Conservation (phyloP, 768 basidiomycete species). For the Roridomyces roridus region DNA sequence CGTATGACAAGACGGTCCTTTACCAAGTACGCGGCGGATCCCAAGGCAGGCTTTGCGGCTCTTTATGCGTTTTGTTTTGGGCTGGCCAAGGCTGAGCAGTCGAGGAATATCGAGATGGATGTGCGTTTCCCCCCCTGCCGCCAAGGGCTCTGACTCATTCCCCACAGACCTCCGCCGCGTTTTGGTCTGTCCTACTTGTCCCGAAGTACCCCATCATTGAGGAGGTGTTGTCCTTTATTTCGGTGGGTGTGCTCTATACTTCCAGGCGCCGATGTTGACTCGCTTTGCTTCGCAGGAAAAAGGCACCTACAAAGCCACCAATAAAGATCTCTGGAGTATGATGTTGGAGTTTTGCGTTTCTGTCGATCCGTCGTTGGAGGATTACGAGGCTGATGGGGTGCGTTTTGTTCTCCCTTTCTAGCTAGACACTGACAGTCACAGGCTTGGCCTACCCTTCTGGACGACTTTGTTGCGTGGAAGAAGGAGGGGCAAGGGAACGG, state of each 20-base stretch:
- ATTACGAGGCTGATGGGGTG: constrained; percentile 82
- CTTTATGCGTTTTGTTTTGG: constrained; percentile 76
- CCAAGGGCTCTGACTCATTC: neutral
- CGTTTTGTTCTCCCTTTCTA: constrained; percentile 29
- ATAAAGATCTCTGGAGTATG: constrained; percentile 90
- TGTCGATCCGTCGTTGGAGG: constrained; percentile 61
- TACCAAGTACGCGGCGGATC: constrained; percentile 59
- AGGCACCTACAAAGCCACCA: constrained; percentile 74
- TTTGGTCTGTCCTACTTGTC: constrained; percentile 79
- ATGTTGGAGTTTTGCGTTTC: constrained; percentile 79
- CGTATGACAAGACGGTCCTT: constrained; percentile 60
- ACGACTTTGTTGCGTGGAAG: constrained; percentile 81
- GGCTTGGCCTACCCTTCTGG: constrained; percentile 86
- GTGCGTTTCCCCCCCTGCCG: constrained; percentile 41
- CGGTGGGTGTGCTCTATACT: constrained; percentile 44
- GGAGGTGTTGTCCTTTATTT: constrained; percentile 72
- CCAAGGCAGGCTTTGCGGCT: constrained; percentile 60
- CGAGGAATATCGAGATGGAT: constrained; percentile 84
- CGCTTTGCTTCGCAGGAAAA: constrained; percentile 42
- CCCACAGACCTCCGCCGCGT: constrained; percentile 66
- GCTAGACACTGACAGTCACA: constrained; percentile 31
- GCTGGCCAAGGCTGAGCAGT: constrained; percentile 74
- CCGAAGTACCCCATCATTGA: constrained; percentile 69
- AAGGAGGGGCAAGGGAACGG: constrained; percentile 32
- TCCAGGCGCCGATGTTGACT: constrained; percentile 27